These are phyloP conservation scores for Camelina laxa DNA, from an alignment of 345 rosid species.

Conservation along the genomic window DNA sequence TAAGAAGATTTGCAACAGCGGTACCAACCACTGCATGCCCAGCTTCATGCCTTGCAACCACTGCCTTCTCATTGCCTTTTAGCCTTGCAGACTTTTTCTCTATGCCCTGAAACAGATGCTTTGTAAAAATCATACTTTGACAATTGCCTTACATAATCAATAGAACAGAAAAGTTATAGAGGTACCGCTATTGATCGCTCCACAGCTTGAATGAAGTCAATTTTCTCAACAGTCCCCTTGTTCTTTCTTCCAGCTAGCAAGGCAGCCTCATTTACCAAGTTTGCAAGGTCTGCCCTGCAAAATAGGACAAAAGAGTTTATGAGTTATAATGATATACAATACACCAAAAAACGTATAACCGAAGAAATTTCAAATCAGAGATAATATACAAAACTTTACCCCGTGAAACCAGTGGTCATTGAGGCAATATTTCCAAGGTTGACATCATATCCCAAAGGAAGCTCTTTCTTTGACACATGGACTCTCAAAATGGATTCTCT, in stretches of 20 bases:
- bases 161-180: constrained; percentile 30
- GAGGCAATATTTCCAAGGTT: constrained; percentile 80
- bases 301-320: constrained; percentile 1
- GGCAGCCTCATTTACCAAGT: constrained; percentile 98
- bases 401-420: constrained; percentile 97
- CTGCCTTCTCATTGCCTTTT: constrained; percentile 87
- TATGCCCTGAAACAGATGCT: constrained; percentile 66
- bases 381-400: constrained; percentile 50
- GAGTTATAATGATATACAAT: background rate
- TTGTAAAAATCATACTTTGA: constrained; percentile 15
- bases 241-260: constrained; percentile 89
- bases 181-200: constrained; percentile 93
- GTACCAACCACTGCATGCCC: constrained; percentile 99
- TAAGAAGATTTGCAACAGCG: constrained; percentile 86
- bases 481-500: constrained; percentile 93
- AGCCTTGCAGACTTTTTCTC: constrained; percentile 95
- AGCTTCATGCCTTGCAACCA: constrained; percentile 97
- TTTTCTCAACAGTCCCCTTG: constrained; percentile 74
- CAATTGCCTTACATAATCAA: background rate
- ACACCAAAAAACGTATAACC: background rate
- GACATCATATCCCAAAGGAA: constrained; percentile 80
- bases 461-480: constrained; percentile 77
- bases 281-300: constrained; percentile 96
- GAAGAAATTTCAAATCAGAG: background rate
- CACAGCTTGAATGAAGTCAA: constrained; percentile 93